Conservation (phyloP, 2,329 filamentous ascomycete species). For the Cordyceps cateniannulata region DNA sequence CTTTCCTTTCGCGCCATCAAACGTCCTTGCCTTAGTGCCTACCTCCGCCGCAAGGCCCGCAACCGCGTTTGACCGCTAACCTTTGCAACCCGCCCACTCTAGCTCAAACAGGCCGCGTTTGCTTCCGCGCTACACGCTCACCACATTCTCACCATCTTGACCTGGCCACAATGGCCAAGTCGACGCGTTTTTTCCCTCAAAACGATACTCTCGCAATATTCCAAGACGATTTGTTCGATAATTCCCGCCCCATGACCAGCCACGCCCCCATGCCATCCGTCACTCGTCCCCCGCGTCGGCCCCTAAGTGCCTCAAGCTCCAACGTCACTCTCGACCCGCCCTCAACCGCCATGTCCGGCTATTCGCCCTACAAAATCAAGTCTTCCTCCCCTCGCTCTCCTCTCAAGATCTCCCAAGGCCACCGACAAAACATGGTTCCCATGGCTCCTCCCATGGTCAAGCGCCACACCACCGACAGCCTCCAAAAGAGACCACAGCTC, state of each 20-base stretch:
- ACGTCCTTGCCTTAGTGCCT: too few relatives aligned
- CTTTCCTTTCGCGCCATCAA: background rate
- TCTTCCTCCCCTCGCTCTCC: slow-evolving; percentile 55
- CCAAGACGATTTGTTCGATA: slow-evolving; percentile 44
- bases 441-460: slow-evolving; percentile 58
- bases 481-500: slow-evolving; percentile 59
- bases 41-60: background rate
- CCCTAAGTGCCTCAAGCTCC: slow-evolving; percentile 44
- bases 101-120: slow-evolving; percentile 4
- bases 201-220: slow-evolving; percentile 46
- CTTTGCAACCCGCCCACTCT: background rate
- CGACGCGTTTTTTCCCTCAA: slow-evolving; percentile 38
- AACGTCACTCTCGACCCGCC: slow-evolving; percentile 64
- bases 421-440: slow-evolving; percentile 58
- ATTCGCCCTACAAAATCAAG: slow-evolving; percentile 64
- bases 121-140: background rate
- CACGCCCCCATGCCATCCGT: slow-evolving; percentile 51
- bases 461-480: slow-evolving; percentile 56
- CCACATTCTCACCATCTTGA: slow-evolving; percentile 12
- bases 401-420: slow-evolving; percentile 47
- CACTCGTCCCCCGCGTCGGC: slow-evolving; percentile 40
- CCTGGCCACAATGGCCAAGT: slow-evolving; percentile 47
- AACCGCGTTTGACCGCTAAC: slow-evolving; percentile 9
- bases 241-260: slow-evolving; percentile 43
- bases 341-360: slow-evolving; percentile 42